Evolutionary conservation across 495 filamentous ascomycete genomes (phyloP).

Genomic region (Clavariopsis aquatica): DNA sequence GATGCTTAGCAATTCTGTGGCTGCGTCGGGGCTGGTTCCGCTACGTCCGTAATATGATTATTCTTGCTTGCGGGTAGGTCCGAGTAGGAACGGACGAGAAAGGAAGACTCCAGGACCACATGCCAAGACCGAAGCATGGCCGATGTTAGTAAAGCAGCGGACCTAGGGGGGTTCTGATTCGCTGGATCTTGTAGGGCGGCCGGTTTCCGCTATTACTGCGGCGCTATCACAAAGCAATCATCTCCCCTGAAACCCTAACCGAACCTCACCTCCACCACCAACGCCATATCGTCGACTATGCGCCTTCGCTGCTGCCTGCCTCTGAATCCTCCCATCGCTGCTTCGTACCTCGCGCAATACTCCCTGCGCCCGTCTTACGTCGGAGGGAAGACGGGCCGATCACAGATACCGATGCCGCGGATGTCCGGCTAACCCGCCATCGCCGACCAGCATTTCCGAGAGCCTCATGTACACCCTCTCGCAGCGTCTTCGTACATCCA

Average conservation of each 20-base stretch:
- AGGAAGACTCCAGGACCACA: neutral
- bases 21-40: neutral
- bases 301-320: too few species aligned
- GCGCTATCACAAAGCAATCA: neutral
- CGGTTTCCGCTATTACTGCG: neutral
- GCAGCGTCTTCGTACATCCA: too few species aligned
- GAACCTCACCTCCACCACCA: neutral
- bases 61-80: too few species aligned
- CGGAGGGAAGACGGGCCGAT: too few species aligned
- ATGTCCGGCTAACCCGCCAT: too few species aligned
- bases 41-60: too few species aligned
- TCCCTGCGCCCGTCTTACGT: too few species aligned
- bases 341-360: too few species aligned
- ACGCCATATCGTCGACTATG: neutral
- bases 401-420: too few species aligned
- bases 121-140: neutral
- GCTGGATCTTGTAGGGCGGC: neutral
- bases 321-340: too few species aligned
- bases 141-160: too few species aligned
- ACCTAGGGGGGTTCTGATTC: neutral
- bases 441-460: neutral
- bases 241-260: neutral
- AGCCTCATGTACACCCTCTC: neutral
- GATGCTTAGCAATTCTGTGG: neutral
- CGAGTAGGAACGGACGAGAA: neutral